Evolutionary conservation across 2,329 filamentous ascomycete genomes (phyloP), one percentile per base, ranked within the genome.

Genomic region (Aplosporella prunicola): DNA sequence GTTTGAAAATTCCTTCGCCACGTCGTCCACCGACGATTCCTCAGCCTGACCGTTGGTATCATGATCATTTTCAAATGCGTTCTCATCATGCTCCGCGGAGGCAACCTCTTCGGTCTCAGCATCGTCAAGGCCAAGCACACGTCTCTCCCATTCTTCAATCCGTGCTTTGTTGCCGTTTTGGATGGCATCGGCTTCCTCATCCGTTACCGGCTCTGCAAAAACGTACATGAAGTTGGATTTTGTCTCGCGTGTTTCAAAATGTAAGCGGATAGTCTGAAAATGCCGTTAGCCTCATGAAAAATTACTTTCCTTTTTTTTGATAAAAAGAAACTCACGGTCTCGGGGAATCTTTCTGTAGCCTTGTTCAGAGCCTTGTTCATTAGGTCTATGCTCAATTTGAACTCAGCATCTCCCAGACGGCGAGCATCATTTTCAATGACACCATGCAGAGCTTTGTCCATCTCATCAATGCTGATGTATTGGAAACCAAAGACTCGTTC

Each of bases 401-500:
- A 96, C 55, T 98, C 91, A 31, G 72, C 66, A 51, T 95, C 80
- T 15, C 93, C 93, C 5, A 93, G 61, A 9, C 25, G 25, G 10
- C 38, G 31, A 5, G 16, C 31, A 50, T 87, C 69, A n/a, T n/a
- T n/a, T n/a, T n/a, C n/a, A n/a, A n/a, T n/a, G 0, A 57, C 51
- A 34, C 85, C 80, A 55, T 98, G 93, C n/a, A 98, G 61, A 1
- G 85, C 74, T n/a, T 70, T 56, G 56, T 98, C 91, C 81, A 98
- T 87, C 53, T 98, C 91, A 4, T 74, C 57, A 10, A 96, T 63
- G 42, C 78, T 79, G 43, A 98, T 73, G 56, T 98, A 98, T 60
- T 98, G 91, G 59, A 98, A 98, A 5, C 91, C 91, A 55, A 98
- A 98, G 33, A 98, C 93, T 39, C 88, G 82, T 60, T 88, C 73